phyloP scores from a whole-genome alignment of 495 filamentous ascomycete genomes.

The Baudoinia panamericana region DNA sequence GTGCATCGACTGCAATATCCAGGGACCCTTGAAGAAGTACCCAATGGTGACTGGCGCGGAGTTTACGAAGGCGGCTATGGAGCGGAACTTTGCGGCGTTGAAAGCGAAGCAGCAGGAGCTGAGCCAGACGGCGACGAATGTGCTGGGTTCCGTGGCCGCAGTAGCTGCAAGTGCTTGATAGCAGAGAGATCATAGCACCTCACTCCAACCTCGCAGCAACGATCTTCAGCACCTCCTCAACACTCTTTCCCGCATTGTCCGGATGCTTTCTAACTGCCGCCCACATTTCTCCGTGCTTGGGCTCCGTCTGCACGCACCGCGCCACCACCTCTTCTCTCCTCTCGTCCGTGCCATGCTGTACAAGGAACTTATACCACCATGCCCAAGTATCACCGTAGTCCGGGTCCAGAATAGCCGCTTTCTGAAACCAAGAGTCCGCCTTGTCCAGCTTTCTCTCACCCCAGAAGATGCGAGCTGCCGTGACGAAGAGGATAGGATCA shows the following conservation, averaged over 20 bases:
- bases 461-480: conserved; percentile 66
- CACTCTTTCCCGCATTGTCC: conserved; percentile 52
- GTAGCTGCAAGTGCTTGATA: not conserved
- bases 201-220: conserved; percentile 49
- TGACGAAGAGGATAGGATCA: conserved; percentile 71
- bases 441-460: conserved; percentile 72
- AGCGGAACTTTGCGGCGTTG: conserved; percentile 42
- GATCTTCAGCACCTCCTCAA: conserved; percentile 70
- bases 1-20: conserved; percentile 44
- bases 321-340: conserved; percentile 67
- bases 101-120: conserved; percentile 27
- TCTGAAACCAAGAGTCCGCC: conserved; percentile 91
- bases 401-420: conserved; percentile 72
- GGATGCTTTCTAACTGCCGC: conserved; percentile 76
- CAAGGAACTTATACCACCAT: conserved; percentile 91
- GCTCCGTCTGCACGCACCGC: conserved; percentile 65
- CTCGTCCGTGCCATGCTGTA: conserved; percentile 84
- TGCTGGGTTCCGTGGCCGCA: not conserved
- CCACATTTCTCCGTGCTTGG: conserved; percentile 89
- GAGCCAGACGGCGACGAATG: not conserved
- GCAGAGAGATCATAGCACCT: not conserved
- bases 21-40: conserved; percentile 50
- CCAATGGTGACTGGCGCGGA: conserved; percentile 43
- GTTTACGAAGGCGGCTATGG: conserved; percentile 45
- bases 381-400: conserved; percentile 92